phyloP scores from a whole-genome alignment of 768 basidiomycete species.

The Albatrellus ellisii region DNA sequence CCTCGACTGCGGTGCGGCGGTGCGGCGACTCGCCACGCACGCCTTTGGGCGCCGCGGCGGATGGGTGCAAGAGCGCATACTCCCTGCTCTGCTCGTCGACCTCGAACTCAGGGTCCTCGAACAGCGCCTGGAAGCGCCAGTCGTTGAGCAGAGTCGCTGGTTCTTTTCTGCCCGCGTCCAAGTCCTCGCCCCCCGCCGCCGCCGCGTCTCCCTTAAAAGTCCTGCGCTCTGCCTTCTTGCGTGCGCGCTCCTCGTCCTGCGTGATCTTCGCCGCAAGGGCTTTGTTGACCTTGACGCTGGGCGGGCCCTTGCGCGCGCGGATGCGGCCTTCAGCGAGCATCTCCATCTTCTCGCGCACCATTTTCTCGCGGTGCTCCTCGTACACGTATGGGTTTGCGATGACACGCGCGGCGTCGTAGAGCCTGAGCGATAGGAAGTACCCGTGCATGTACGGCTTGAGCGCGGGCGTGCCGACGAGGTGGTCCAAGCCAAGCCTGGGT shows the following conservation, averaged over 20 bases:
- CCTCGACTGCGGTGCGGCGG: slow-evolving; percentile 18
- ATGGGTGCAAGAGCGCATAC: slow-evolving; percentile 89
- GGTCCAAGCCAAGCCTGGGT: slow-evolving; percentile 78
- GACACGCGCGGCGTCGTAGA: slow-evolving; percentile 91
- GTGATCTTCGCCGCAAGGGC: slow-evolving; percentile 77
- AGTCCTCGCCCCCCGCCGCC: slow-evolving; percentile 21
- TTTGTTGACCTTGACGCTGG: slow-evolving; percentile 69
- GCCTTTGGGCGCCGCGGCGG: slow-evolving; percentile 45
- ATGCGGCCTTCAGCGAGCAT: slow-evolving; percentile 91
- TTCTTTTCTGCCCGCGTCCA: slow-evolving; percentile 7
- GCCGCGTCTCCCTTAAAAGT: slow-evolving; percentile 25
- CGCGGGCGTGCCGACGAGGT: slow-evolving; percentile 86
- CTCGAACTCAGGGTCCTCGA: slow-evolving; percentile 82
- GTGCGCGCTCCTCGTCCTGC: slow-evolving; percentile 48
- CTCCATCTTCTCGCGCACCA: slow-evolving; percentile 82
- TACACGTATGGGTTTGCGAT: slow-evolving; percentile 96
- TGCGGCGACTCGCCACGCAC: slow-evolving; percentile 7
- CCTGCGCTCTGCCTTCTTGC: slow-evolving; percentile 41
- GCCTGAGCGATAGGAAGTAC: slow-evolving; percentile 91
- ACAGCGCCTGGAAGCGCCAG: slow-evolving; percentile 81
- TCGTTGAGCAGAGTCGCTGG: slow-evolving; percentile 56
- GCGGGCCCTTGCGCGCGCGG: slow-evolving; percentile 56
- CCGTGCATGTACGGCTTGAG: slow-evolving; percentile 99
- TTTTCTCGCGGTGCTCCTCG: slow-evolving; percentile 82
- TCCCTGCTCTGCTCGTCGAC: slow-evolving; percentile 85